Base-by-base conservation (phyloP, 2,329 filamentous ascomycete genomes). In the Aspergillus sergii region DNA sequence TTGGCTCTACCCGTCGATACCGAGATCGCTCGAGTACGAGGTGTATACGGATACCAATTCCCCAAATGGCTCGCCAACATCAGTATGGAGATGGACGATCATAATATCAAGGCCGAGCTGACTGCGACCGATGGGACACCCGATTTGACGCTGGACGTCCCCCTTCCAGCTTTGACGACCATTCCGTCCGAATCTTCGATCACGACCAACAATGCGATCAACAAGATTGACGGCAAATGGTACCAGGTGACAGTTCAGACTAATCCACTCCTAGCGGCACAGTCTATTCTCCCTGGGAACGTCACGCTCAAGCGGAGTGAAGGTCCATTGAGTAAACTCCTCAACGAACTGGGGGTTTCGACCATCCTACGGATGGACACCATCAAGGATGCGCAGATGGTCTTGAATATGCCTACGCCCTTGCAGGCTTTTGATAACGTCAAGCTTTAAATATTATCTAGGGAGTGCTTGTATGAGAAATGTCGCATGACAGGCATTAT, bases 11-110 rank as follows among this genome's bases (percentile, higher is more conserved):
- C 51, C 14, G 51, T 55, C 51, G 36, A 55, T 36, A 55, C 51
- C 30, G 51, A 55, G 14, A 55, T 55, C 51, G 51, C 51, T 39
- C 51, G 51, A 32, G 26, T 55, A 21, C 51, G 51, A 55, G 51
- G 51, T 55, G 51, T 55, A 55, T 55, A 55, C 4, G 51, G 51
- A 21, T 55, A 55, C 30, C 51, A 55, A 23, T 36, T 55, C n/a
- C 51, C 51, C 19, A 55, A 55, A 55, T 55, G 51, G 51, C 51
- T 55, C n/a, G 51, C 51, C 30, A 55, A 55, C 51, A 55, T 55
- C 51, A 55, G 12, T 12, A 14, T 55, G 51, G 51, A 55, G 36
- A 55, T 55, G 51, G 51, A 55, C 30, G 51, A 55, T 14, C 19
- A 55, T 14, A 32, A 23, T n/a, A 55, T 55, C 51, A 55, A 55